Evolutionary conservation across 805 yeast genomes (phyloP).

Genomic region (Pichia heedii): DNA sequence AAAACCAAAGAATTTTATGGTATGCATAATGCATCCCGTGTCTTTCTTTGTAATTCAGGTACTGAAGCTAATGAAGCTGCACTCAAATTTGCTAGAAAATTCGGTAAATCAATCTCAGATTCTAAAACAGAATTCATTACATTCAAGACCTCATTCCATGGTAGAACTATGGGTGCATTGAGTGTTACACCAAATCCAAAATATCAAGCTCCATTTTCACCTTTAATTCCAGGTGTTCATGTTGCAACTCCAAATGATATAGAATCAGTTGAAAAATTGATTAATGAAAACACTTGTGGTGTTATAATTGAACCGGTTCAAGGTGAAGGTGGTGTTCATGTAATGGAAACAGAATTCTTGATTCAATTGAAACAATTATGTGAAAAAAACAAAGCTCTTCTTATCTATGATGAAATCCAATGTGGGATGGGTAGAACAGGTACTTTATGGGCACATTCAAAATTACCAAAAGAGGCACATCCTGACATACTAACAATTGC

Average conservation of each 20-base stretch:
- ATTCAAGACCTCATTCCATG: conserved; percentile 89
- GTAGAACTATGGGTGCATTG: conserved; percentile 89
- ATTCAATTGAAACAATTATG: conserved; percentile 59
- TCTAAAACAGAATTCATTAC: conserved; percentile 71
- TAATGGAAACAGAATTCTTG: conserved; percentile 56
- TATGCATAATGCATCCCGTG: conserved; percentile 70
- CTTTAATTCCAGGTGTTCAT: conserved; percentile 82
- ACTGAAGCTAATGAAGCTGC: conserved; percentile 37
- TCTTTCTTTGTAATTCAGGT: conserved; percentile 54
- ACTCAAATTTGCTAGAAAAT: conserved; percentile 62
- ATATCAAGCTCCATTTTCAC: conserved; percentile 85
- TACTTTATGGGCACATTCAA: conserved; percentile 83
- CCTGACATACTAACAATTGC: conserved; percentile 95
- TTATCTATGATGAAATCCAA: conserved; percentile 93
- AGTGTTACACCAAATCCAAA: conserved; percentile 89
- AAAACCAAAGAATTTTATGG: conserved; percentile 68
- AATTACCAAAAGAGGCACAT: conserved; percentile 68
- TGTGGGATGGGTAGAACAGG: conserved; percentile 95
- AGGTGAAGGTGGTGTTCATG: conserved; percentile 94
- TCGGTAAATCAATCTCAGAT: conserved; percentile 48
- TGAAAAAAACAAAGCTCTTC: conserved; percentile 55
- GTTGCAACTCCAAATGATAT: conserved; percentile 57
- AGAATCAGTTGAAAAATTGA: conserved; percentile 45
- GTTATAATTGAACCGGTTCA: conserved; percentile 95
- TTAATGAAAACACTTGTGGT: conserved; percentile 68